Conservation (phyloP, 768 basidiomycete genomes). For the Lactifluus piperatus region DNA sequence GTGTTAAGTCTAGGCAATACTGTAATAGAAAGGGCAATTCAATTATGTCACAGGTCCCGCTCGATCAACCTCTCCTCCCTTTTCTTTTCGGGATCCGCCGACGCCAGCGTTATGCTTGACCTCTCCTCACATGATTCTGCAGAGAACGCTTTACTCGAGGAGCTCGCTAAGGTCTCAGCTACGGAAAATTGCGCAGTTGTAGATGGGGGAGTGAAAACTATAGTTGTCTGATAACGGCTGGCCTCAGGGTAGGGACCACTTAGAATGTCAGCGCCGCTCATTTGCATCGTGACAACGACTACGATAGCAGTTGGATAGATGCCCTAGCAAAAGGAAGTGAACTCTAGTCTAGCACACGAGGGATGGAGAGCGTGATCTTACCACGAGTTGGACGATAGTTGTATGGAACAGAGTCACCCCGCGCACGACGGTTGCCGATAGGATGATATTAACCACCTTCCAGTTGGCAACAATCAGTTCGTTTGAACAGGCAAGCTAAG, state of each 20-base stretch:
- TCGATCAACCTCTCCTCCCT: background rate
- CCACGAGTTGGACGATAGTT: slow-evolving; percentile 1
- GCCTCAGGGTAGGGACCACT: background rate
- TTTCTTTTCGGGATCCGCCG: background rate
- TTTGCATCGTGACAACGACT: slow-evolving; percentile 6
- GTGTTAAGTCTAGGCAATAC: too few species aligned
- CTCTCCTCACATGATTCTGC: too few species aligned
- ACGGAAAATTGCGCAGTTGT: too few species aligned
- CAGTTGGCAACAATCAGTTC: background rate
- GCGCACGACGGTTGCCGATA: background rate
- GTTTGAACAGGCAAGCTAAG: background rate
- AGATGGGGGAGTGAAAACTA: background rate
- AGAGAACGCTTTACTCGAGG: too few species aligned
- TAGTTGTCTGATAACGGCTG: background rate
- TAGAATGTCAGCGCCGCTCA: slow-evolving; percentile 5
- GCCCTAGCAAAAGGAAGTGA: background rate
- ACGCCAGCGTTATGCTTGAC: too few species aligned
- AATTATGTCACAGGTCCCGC: background rate
- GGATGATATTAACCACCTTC: background rate
- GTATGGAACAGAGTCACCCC: background rate
- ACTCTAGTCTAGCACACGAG: background rate
- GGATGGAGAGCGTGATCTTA: background rate
- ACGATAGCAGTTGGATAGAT: slow-evolving; percentile 7
- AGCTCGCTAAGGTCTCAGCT: too few species aligned
- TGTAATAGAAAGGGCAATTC: background rate